These are phyloP conservation scores for Leptographium wingfieldii DNA, from an alignment of 2,329 filamentous ascomycete genomes.

Conservation along the genomic window DNA sequence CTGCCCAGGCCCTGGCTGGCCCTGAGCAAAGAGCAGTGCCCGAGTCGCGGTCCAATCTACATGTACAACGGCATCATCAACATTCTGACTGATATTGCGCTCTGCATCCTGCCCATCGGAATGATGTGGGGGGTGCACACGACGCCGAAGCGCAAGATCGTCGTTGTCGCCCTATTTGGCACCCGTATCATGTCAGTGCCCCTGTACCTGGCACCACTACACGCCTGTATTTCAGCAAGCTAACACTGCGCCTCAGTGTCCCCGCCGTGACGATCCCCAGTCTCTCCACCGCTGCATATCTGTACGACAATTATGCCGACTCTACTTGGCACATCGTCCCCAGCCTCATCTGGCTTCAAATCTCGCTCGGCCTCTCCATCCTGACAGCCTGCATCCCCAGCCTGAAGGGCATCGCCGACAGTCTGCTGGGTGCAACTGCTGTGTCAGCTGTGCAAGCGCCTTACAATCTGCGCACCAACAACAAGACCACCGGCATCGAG, in stretches of 20 bases:
- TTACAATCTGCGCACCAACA: not conserved
- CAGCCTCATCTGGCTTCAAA: slow-evolving; percentile 3
- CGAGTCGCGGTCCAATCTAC: slow-evolving; percentile 3
- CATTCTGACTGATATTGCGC: slow-evolving; percentile 8
- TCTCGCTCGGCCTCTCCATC: slow-evolving; percentile 8
- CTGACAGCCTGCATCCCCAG: slow-evolving; percentile 12
- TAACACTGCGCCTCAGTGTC: not conserved
- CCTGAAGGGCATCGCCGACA: slow-evolving; percentile 11
- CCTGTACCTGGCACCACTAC: not conserved
- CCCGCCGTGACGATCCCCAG: slow-evolving; percentile 4
- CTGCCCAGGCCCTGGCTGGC: slow-evolving; percentile 7
- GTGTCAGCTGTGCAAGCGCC: slow-evolving; percentile 5
- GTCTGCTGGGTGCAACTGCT: slow-evolving; percentile 3
- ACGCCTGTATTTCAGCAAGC: not conserved
- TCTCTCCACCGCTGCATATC: not conserved
- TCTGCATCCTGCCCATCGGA: slow-evolving; percentile 8
- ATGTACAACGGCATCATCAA: slow-evolving; percentile 8
- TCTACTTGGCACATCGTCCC: slow-evolving; percentile 7
- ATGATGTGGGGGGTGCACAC: slow-evolving; percentile 11
- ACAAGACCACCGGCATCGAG: slow-evolving; percentile 1
- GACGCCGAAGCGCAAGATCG: not conserved
- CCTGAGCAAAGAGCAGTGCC: slow-evolving; percentile 1
- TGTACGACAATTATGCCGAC: slow-evolving; percentile 5
- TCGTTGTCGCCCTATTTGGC: slow-evolving; percentile 2
- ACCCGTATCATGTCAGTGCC: slow-evolving; percentile 2